phyloP scores from a whole-genome alignment of 1,284 basidiomycete genomes.

The Cutaneotrichosporon arboriforme region DNA sequence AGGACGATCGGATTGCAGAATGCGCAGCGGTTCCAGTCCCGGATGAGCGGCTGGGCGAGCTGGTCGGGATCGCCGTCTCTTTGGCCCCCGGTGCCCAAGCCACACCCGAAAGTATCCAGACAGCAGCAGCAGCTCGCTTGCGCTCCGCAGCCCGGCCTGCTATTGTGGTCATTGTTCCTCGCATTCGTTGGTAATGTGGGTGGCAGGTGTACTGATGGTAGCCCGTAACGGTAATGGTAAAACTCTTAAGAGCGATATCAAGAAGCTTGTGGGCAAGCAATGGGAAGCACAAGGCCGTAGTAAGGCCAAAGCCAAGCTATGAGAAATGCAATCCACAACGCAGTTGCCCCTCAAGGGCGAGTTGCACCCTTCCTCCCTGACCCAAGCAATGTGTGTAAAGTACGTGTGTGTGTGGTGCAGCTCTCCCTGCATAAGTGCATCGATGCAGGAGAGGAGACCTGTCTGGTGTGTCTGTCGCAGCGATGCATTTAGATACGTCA shows the following conservation, averaged over 20 bases:
- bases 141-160: conserved; percentile 11
- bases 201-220: background rate
- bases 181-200: conserved; percentile 4
- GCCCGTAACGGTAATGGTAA: conserved; percentile 20
- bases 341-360: too few relatives aligned
- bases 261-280: conserved; percentile 11
- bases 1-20: conserved; percentile 32
- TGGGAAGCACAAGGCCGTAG: conserved; percentile 8
- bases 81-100: conserved; percentile 19
- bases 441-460: too few relatives aligned
- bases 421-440: too few relatives aligned
- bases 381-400: too few relatives aligned
- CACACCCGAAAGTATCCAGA: conserved; percentile 5
- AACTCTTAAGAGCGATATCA: conserved; percentile 18
- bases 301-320: conserved; percentile 5
- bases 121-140: background rate
- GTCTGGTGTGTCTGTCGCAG: too few relatives aligned
- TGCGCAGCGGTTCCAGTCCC: conserved; percentile 38
- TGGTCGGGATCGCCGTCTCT: conserved; percentile 32
- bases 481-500: too few relatives aligned
- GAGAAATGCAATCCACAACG: too few relatives aligned
- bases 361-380: too few relatives aligned
- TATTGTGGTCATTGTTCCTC: conserved; percentile 7
- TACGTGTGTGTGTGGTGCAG: too few relatives aligned
- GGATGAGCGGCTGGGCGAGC: conserved; percentile 33